Conservation (phyloP, 2,329 filamentous ascomycete species). For the Westerdykella aurantiaca region DNA sequence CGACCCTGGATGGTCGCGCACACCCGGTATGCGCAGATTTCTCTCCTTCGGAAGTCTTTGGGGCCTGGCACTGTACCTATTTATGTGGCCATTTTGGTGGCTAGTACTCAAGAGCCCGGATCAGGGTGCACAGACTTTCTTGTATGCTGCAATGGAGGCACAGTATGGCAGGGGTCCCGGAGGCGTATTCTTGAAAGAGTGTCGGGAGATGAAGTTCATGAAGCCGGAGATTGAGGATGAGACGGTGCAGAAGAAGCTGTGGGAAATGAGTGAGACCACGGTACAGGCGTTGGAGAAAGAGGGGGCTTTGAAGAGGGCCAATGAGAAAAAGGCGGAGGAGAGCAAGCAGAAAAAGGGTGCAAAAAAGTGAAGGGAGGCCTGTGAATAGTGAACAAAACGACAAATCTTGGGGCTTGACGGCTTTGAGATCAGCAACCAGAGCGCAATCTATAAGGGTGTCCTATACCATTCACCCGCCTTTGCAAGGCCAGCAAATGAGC, state of each 20-base stretch:
- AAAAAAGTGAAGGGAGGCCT: background rate
- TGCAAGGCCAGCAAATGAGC: too few relatives aligned
- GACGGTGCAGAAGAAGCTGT: conserved; percentile 73
- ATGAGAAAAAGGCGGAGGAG: conserved; percentile 50
- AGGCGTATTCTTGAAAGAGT: conserved; percentile 81
- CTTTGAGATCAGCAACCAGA: too few relatives aligned
- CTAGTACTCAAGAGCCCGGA: conserved; percentile 77
- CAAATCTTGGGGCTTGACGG: too few relatives aligned
- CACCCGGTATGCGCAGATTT: conserved; percentile 82
- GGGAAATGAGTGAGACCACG: conserved; percentile 81
- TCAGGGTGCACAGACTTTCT: conserved; percentile 78
- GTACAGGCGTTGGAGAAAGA: conserved; percentile 75
- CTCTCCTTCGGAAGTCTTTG: conserved; percentile 76
- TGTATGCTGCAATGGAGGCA: conserved; percentile 80
- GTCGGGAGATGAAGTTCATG: conserved; percentile 66
- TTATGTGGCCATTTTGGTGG: conserved; percentile 78
- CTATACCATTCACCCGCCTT: too few relatives aligned
- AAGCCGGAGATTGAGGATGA: conserved; percentile 73
- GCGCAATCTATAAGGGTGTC: too few relatives aligned
- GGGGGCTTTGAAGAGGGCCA: conserved; percentile 57
- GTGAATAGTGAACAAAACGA: too few relatives aligned
- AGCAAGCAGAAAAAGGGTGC: conserved; percentile 31
- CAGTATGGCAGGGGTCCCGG: conserved; percentile 60
- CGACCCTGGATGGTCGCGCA: conserved; percentile 79
- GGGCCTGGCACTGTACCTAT: conserved; percentile 70